Percentiles rank a stretch among this genome's conserved stretches.
These are phyloP conservation scores for Cymbidium sinense DNA, from an alignment of 106 monocot genomes.

Conservation along the genomic window DNA sequence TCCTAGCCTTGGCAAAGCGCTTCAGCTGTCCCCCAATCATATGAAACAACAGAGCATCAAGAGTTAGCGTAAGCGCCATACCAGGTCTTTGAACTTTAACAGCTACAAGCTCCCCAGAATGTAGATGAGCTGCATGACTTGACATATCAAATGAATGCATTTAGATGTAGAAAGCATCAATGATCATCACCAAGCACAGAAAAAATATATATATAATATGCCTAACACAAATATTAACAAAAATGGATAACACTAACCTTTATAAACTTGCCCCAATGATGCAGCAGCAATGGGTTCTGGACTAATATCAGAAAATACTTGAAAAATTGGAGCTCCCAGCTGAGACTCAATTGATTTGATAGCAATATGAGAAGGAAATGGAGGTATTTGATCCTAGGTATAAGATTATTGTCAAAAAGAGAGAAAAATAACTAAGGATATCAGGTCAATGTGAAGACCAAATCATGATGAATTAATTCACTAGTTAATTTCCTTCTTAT, in stretches of 20 bases:
- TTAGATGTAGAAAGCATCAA: constrained; percentile 19
- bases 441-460: background rate
- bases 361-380: constrained; percentile 74
- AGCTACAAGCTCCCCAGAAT: constrained; percentile 83
- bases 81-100: constrained; percentile 98
- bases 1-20: constrained; percentile 92
- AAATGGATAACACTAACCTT: constrained; percentile 48
- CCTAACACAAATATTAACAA: background rate
- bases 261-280: constrained; percentile 96
- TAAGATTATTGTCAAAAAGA: background rate
- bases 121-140: constrained; percentile 90
- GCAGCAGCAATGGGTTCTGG: constrained; percentile 78
- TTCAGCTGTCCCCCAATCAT: constrained; percentile 98
- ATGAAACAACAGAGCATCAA: constrained; percentile 86
- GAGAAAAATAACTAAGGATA: constrained; percentile 1
- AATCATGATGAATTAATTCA: background rate
- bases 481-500: background rate
- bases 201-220: background rate
- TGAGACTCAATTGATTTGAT: constrained; percentile 83
- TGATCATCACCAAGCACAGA: background rate
- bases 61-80: constrained; percentile 67
- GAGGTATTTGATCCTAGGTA: constrained; percentile 94
- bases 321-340: constrained; percentile 54
- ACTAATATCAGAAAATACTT: constrained; percentile 79
- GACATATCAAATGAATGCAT: constrained; percentile 46